Conservation (phyloP, 2,329 filamentous ascomycete species). For the Epichloe aotearoae region DNA sequence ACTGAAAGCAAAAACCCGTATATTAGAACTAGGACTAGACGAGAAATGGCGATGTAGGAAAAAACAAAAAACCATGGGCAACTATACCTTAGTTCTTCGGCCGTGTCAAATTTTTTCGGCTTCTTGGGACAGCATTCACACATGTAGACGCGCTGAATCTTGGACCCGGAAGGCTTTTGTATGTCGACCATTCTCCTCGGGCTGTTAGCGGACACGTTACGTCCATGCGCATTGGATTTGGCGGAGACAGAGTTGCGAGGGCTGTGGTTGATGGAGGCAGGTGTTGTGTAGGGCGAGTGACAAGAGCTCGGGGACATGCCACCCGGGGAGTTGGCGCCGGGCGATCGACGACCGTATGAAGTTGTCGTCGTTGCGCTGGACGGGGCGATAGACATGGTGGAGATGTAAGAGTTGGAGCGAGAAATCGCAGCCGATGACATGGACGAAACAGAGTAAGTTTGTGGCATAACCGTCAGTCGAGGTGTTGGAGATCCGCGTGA, state of each 20-base stretch:
- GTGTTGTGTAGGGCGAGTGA: conserved; percentile 35
- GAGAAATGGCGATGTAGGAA: no score
- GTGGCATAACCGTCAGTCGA: conserved; percentile 32
- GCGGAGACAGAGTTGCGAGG: conserved; percentile 32
- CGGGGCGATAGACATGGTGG: conserved; percentile 29
- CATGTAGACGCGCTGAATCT: conserved; percentile 45
- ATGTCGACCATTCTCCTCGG: conserved; percentile 39
- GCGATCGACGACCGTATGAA: conserved; percentile 34
- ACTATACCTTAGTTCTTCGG: conserved; percentile 69
- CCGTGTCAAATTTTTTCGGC: conserved; percentile 88
- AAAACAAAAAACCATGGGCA: background rate
- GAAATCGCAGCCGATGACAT: conserved; percentile 25
- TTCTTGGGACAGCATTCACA: conserved; percentile 97
- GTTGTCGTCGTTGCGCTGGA: conserved; percentile 29
- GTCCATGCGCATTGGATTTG: conserved; percentile 28
- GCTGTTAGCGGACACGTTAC: conserved; percentile 33
- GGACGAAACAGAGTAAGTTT: conserved; percentile 30
- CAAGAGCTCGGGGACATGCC: conserved; percentile 37
- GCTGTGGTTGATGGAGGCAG: conserved; percentile 35
- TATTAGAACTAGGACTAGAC: conserved; percentile 10
- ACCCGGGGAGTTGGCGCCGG: conserved; percentile 31
- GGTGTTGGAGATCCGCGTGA: conserved; percentile 40
- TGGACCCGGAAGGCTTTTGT: conserved; percentile 32
- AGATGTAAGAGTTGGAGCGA: conserved; percentile 35
- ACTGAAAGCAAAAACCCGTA: conserved; percentile 30